Percentiles rank a stretch among this genome's conserved stretches.
These are phyloP conservation scores for Aspergillus fructus DNA, from an alignment of 2,329 filamentous ascomycete genomes.

Conservation along the genomic window DNA sequence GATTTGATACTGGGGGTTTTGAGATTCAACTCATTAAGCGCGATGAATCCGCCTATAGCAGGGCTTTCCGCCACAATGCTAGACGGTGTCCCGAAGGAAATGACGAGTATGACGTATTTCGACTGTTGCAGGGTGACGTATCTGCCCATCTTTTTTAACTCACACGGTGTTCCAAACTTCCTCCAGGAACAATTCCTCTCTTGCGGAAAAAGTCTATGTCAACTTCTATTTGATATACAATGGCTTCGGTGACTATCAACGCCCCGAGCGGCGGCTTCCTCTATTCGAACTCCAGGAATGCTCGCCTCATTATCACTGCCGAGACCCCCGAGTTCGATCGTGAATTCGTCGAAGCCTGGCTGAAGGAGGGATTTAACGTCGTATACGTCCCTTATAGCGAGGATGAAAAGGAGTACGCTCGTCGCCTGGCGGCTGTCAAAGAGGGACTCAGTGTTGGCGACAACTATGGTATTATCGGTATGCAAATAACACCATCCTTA, in stretches of 20 bases:
- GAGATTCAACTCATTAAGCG: not conserved
- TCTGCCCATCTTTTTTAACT: not conserved
- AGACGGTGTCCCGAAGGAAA: too few relatives aligned
- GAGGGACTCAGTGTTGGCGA: constrained; percentile 58
- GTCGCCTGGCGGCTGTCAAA: constrained; percentile 51
- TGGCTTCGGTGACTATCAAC: constrained; percentile 36
- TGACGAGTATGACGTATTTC: constrained; percentile 3
- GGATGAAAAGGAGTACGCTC: constrained; percentile 51
- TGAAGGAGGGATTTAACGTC: constrained; percentile 60
- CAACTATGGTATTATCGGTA: constrained; percentile 64
- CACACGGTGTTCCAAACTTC: not conserved
- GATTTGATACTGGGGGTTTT: too few relatives aligned
- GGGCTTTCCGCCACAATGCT: not conserved
- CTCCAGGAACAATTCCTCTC: constrained; percentile 1
- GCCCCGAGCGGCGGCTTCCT: constrained; percentile 33
- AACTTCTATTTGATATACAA: constrained; percentile 7
- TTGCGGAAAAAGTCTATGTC: not conserved
- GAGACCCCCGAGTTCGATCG: constrained; percentile 51
- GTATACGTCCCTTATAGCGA: constrained; percentile 58
- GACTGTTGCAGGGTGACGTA: constrained; percentile 5
- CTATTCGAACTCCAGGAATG: constrained; percentile 31
- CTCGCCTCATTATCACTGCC: constrained; percentile 34
- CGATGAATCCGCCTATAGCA: not conserved
- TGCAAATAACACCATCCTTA: constrained; percentile 8
- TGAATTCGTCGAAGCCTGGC: constrained; percentile 55